Evolutionary conservation across 2,329 filamentous ascomycete genomes (phyloP).

Genomic region (Clarireedia paspali): DNA sequence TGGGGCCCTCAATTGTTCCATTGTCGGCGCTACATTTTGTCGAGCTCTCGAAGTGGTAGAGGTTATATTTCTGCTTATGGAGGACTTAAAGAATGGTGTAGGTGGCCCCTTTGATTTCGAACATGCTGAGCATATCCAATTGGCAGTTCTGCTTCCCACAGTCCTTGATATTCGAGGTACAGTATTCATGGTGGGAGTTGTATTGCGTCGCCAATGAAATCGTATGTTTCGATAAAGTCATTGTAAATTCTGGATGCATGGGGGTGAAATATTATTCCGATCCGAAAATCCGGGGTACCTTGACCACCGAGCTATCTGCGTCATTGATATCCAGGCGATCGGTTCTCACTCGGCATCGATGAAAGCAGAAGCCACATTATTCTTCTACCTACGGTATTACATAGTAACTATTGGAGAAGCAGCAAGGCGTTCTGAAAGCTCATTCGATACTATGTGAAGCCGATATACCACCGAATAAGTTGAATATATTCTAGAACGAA

Average conservation of each 20-base stretch:
- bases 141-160: slow-evolving; percentile 19
- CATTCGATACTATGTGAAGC: background rate
- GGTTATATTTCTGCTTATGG: slow-evolving; percentile 17
- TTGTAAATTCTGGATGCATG: background rate
- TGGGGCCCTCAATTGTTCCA: slow-evolving; percentile 56
- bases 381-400: background rate
- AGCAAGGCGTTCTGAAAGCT: too few species aligned
- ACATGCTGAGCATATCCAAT: slow-evolving; percentile 27
- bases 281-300: background rate
- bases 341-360: background rate
- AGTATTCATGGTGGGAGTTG: slow-evolving; percentile 9
- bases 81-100: slow-evolving; percentile 21
- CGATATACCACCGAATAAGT: background rate
- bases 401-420: too few species aligned
- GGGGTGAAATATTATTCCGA: background rate
- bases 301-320: background rate
- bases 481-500: background rate
- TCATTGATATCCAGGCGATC: background rate
- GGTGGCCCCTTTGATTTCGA: slow-evolving; percentile 10
- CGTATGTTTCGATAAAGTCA: background rate
- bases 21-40: slow-evolving; percentile 39
- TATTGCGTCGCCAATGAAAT: background rate
- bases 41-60: slow-evolving; percentile 23
- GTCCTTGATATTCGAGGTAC: slow-evolving; percentile 17
- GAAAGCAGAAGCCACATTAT: background rate